A percentile compares a stretch with the other conserved stretches of the same genome.
phyloP scores from a whole-genome alignment of 208 protist genomes.

The Kentomonas sorsogonicus region DNA sequence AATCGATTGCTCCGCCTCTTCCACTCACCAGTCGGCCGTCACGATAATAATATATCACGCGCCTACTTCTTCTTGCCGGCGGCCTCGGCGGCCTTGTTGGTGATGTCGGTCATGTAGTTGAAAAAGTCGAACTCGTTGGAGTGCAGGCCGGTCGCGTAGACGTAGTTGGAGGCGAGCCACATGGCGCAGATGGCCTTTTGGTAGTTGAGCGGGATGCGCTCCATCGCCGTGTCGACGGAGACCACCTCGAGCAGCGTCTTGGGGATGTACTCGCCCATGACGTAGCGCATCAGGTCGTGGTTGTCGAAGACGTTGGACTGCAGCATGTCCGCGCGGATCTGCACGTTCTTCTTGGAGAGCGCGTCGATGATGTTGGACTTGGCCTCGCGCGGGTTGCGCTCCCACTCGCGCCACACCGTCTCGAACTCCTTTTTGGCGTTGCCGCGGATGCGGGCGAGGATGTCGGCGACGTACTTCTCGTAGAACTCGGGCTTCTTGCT shows the following conservation, averaged over 20 bases:
- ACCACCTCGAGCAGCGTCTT: constrained; percentile 77
- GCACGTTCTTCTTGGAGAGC: constrained; percentile 89
- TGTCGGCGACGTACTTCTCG: constrained; percentile 88
- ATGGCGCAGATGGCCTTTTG: constrained; percentile 91
- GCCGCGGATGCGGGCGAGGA: constrained; percentile 72
- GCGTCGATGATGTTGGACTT: constrained; percentile 78
- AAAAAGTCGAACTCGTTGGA: constrained; percentile 90
- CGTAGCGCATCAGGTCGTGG: constrained; percentile 60
- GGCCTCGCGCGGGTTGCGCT: constrained; percentile 38
- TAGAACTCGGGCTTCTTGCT: constrained; percentile 85
- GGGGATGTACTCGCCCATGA: constrained; percentile 70
- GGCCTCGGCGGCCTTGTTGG: constrained; percentile 21
- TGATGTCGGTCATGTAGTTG: constrained; percentile 76
- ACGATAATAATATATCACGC: too few relatives aligned
- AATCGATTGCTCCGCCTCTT: too few relatives aligned
- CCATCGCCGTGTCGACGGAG: constrained; percentile 73
- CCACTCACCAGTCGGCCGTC: too few relatives aligned
- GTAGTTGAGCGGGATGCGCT: constrained; percentile 90
- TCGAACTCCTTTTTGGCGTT: constrained; percentile 91
- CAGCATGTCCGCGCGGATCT: constrained; percentile 72
- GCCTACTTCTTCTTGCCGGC: constrained; percentile 15
- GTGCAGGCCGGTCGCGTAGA: constrained; percentile 84
- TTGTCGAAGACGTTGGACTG: constrained; percentile 83
- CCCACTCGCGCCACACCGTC: constrained; percentile 81
- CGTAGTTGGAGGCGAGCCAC: constrained; percentile 90